Base-by-base conservation (phyloP, 495 filamentous ascomycete genomes). In the Hamigera avellanea region DNA sequence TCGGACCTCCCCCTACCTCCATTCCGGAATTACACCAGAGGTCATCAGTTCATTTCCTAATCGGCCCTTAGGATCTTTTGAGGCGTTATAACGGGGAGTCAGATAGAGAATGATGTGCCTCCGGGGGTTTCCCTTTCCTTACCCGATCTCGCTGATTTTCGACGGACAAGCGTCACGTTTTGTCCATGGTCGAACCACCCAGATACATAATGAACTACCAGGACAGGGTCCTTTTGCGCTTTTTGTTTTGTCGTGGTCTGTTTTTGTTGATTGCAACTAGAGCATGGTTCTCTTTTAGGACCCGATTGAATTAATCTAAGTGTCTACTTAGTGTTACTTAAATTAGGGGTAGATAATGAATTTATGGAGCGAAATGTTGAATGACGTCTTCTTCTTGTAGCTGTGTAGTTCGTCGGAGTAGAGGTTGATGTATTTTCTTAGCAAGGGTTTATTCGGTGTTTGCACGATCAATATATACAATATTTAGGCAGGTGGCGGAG, bases 271-370 rank as follows among this genome's bases (percentile, higher is more conserved):
- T 30, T 30, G 31, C 28, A 31, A 35, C 29, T 46, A 47, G 48
- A 46, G 41, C 33, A 41, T 33, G 39, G 37, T 29, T 42, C 29
- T 36, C 17, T 35, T 32, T 35, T 4, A 23, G 5, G 35, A 28
- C 34, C 32, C 37, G 19, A 33, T 35, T 36, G 23, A 46, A 29
- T 41, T 32, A 40, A 39, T 42, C 17, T 40, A 39, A 32, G 40
- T 39, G 42, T 44, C 30, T 34, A 37, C 33, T 39, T 52, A 46
- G 43, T 38, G 43, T 38, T 40, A 46, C 26, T 40, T 18, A 17
- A 30, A 30, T 17, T 32, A 37, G 25, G 40, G 44, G 49, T 48
- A 52, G 45, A 48, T 48, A 52, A 48, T 46, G 41, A 48, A 48
- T 48, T 8, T 40, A 42, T 35, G 44, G 25, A 28, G n/a, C n/a